Percentiles rank a stretch among this genome's conserved stretches.
Conservation (phyloP, 2,329 filamentous ascomycete genomes). For the Aspergillus sp. region DNA sequence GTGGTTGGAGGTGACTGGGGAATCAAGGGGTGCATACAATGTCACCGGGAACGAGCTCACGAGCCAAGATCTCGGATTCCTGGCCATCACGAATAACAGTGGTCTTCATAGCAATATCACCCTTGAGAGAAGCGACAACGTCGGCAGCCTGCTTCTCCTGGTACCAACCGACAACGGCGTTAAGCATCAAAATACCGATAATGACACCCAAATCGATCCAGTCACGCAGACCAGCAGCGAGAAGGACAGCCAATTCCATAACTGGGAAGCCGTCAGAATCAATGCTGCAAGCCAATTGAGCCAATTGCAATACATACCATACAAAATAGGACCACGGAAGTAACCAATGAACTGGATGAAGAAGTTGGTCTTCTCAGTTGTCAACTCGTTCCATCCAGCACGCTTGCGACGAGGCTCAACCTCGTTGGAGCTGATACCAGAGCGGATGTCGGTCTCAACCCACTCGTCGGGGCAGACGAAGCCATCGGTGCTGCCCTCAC, state of each 20-base stretch:
- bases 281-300: neutral
- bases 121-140: conserved; percentile 69
- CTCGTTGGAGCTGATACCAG: conserved; percentile 56
- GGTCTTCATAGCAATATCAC: conserved; percentile 73
- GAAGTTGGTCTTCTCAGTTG: conserved; percentile 70
- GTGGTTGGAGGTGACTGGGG: neutral
- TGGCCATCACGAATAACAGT: conserved; percentile 63
- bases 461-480: conserved; percentile 60
- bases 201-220: conserved; percentile 78
- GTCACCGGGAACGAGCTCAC: conserved; percentile 71
- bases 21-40: conserved; percentile 50
- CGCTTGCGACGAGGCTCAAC: conserved; percentile 62
- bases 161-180: conserved; percentile 74
- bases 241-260: conserved; percentile 71
- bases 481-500: conserved; percentile 21
- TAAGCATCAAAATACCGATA: conserved; percentile 68
- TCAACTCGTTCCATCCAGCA: conserved; percentile 67
- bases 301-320: conserved; percentile 52
- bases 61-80: conserved; percentile 63
- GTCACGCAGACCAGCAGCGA: conserved; percentile 69
- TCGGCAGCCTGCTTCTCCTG: conserved; percentile 77
- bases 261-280: conserved; percentile 27
- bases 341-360: conserved; percentile 70
- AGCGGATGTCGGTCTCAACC: conserved; percentile 63
- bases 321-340: conserved; percentile 72